Evolutionary conservation across 2,329 filamentous ascomycete genomes (phyloP).

Genomic region (Alternaria sp.): DNA sequence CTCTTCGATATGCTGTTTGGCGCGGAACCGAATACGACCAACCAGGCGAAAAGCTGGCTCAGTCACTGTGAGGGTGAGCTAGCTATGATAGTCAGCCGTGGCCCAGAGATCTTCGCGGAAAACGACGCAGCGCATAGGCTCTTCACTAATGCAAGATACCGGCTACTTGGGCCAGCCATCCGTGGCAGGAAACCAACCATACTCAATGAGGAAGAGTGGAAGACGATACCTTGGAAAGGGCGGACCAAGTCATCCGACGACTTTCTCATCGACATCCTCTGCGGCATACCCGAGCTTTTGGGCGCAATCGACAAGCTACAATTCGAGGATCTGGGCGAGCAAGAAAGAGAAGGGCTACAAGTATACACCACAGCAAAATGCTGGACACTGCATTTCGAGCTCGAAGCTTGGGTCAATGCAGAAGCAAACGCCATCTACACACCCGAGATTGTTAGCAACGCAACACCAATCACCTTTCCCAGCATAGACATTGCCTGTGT

Average conservation of each 20-base stretch:
- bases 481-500: slow-evolving; percentile 23
- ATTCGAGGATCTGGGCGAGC: neutral
- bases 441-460: slow-evolving; percentile 12
- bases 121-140: slow-evolving; percentile 24
- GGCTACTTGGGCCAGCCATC: slow-evolving; percentile 29
- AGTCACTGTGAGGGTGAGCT: slow-evolving; percentile 38
- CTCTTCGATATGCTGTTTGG: slow-evolving; percentile 40
- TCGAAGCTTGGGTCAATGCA: slow-evolving; percentile 22
- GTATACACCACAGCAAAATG: slow-evolving; percentile 19
- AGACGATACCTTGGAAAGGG: slow-evolving; percentile 44
- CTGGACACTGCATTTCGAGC: slow-evolving; percentile 26
- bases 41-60: slow-evolving; percentile 36
- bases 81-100: slow-evolving; percentile 26
- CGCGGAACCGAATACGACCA: slow-evolving; percentile 20
- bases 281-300: slow-evolving; percentile 39
- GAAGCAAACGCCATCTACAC: slow-evolving; percentile 20
- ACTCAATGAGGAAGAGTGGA: slow-evolving; percentile 42
- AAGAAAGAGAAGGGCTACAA: slow-evolving; percentile 7
- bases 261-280: slow-evolving; percentile 41
- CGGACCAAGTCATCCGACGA: slow-evolving; percentile 43
- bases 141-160: slow-evolving; percentile 30
- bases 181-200: slow-evolving; percentile 47
- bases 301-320: slow-evolving; percentile 34
- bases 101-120: slow-evolving; percentile 24
- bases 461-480: slow-evolving; percentile 21